A percentile compares a stretch with the other conserved stretches of the same genome.
Evolutionary conservation across 441 rosid species (phyloP).

Genomic region (Brassica balearica): DNA sequence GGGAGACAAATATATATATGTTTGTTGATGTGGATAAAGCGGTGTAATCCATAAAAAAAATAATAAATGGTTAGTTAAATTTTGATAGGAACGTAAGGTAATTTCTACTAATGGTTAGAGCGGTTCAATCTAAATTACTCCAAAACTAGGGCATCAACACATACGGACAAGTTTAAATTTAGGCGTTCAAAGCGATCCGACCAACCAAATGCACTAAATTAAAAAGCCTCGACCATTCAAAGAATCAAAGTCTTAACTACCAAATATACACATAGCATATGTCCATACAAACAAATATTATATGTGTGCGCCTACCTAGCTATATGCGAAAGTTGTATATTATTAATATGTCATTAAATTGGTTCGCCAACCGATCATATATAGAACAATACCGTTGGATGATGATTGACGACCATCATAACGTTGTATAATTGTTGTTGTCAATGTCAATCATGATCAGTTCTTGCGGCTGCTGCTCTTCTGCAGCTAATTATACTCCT

Average conservation of each 20-base stretch:
- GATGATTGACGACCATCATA: constrained; percentile 32
- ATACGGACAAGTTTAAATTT: not conserved
- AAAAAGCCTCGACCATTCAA: constrained; percentile 9
- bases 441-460: constrained; percentile 27
- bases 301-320: constrained; percentile 8
- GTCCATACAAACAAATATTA: not conserved
- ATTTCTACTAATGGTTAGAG: constrained; percentile 20
- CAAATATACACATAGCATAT: constrained; percentile 21
- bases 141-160: constrained; percentile 16
- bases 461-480: constrained; percentile 25
- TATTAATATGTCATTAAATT: not conserved
- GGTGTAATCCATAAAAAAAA: not conserved
- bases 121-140: constrained; percentile 19
- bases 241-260: constrained; percentile 25
- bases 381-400: constrained; percentile 29
- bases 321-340: constrained; percentile 11
- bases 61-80: not conserved
- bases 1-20: not conserved
- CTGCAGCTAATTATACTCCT: not conserved
- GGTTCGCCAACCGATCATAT: constrained; percentile 1
- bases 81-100: constrained; percentile 12
- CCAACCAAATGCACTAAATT: constrained; percentile 33
- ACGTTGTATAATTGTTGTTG: constrained; percentile 30
- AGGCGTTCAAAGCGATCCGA: constrained; percentile 20
- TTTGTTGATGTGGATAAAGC: not conserved